Conservation (phyloP, 441 rosid genomes). For the Breynia disticha region DNA sequence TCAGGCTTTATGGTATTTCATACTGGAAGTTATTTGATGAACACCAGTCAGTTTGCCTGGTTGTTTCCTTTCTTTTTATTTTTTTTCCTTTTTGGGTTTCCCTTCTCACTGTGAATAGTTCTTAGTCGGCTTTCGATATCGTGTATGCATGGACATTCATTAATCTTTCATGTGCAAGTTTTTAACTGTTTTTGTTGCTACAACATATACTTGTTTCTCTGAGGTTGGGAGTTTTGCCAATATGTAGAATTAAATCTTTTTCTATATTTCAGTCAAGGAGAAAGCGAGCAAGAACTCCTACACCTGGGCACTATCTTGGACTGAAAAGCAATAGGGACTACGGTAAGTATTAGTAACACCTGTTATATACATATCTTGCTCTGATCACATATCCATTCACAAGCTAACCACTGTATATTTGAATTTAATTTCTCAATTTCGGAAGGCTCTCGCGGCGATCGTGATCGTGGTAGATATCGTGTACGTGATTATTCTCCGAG, state of each 20-base stretch:
- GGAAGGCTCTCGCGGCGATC: constrained; percentile 8
- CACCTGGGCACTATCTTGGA: constrained; percentile 98
- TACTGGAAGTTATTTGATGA: constrained; percentile 32
- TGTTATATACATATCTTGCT: neutral
- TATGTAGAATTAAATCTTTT: constrained; percentile 19
- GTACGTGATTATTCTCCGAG: constrained; percentile 29
- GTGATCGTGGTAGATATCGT: constrained; percentile 39
- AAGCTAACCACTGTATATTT: neutral
- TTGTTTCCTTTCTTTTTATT: constrained; percentile 18
- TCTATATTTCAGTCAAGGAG: constrained; percentile 75
- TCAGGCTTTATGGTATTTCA: constrained; percentile 64
- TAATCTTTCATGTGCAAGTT: no score
- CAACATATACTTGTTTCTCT: neutral
- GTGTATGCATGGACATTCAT: no score
- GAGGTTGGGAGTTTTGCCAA: neutral
- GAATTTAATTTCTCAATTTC: constrained; percentile 15
- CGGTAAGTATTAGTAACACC: constrained; percentile 29
- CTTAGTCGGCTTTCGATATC: neutral
- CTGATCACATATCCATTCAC: neutral
- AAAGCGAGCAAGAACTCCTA: constrained; percentile 90
- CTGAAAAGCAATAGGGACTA: constrained; percentile 66
- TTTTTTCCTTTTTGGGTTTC: constrained; percentile 14
- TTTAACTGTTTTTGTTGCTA: neutral
- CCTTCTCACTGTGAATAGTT: constrained; percentile 5
- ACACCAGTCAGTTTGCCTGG: constrained; percentile 18